Percentiles rank a stretch among this genome's conserved stretches.
Conservation (phyloP, 2,329 filamentous ascomycete species). For the Chrysosphaeria jannelii region DNA sequence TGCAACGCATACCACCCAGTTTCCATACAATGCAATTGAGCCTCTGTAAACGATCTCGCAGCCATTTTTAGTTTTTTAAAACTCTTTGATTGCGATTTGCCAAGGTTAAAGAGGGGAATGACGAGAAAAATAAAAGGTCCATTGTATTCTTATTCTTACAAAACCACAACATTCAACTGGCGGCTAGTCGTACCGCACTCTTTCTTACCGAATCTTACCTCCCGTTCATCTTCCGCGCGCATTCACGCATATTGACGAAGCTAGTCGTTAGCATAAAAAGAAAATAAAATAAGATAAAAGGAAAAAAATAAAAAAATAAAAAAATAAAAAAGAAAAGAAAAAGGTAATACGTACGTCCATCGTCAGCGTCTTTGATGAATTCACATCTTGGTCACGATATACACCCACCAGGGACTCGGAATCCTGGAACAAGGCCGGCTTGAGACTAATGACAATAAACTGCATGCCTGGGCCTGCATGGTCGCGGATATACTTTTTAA, state of each 20-base stretch:
- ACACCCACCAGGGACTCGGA: constrained; percentile 89
- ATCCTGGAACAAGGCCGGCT: constrained; percentile 84
- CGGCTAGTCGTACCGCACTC: too few relatives aligned
- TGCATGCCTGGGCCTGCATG: constrained; percentile 94
- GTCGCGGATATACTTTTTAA: constrained; percentile 85
- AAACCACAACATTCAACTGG: neutral
- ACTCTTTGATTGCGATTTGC: too few relatives aligned
- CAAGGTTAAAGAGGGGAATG: too few relatives aligned
- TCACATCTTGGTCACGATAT: constrained; percentile 79
- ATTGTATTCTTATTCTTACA: neutral
- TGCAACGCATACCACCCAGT: too few relatives aligned
- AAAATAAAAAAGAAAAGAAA: neutral
- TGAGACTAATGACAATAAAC: constrained; percentile 92
- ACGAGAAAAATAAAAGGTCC: neutral
- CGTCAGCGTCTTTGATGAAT: constrained; percentile 72
- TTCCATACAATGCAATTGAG: too few relatives aligned
- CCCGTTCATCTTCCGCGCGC: too few relatives aligned
- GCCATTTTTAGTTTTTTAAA: too few relatives aligned
- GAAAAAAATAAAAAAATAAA: neutral
- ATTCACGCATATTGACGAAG: constrained; percentile 4
- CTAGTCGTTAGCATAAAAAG: constrained; percentile 1
- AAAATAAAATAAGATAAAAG: neutral
- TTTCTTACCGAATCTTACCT: too few relatives aligned
- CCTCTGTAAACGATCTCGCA: too few relatives aligned
- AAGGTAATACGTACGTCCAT: constrained; percentile 51